Evolutionary conservation across 371 early-diverging fungal genomes (phyloP), one percentile per base, ranked within the genome.

Genomic region (Mortierella sp.): DNA sequence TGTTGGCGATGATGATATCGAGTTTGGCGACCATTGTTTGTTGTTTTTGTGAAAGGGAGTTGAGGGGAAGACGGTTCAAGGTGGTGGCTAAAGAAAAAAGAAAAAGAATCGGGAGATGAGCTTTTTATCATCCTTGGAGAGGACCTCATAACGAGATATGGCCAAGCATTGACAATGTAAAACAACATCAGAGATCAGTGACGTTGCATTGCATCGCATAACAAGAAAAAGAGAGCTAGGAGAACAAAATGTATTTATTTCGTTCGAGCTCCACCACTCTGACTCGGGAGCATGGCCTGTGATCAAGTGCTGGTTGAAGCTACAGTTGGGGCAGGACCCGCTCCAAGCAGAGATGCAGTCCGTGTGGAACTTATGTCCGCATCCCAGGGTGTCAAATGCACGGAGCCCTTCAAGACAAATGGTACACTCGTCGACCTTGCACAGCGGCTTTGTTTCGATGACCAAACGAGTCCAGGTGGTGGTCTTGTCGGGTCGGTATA

Each of bases 1-100:
- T 60, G 21, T 72, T 75, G 42, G 80, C 80, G 50, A 80, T 65
- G 50, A 80, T 28, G 63, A 80, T n/a, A 14, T 70, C 74, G 11
- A 79, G 63, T 28, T 48, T 74, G 21, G 38, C 6, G 8, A 34
- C 42, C 65, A 34, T 65, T 21, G 8, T 65, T 65, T 31, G 42
- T 5, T 38, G 5, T 38, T 38, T 38, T 38, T 3, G 11, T 7
- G 26, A 26, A 26, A 26, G 26, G 57, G 26, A 26, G 26, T 8
- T 26, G 24, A n/a, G 26, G 26, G 57, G n/a, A 26, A 57, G 26
- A 24, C 6, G 26, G 2, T 13, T 50, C 16, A 26, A 7, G 9
- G 57, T 26, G 57, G 57, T 14, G 31, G 34, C 3, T 14, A 60
- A 14, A 13, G 19, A 28, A 21, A 26, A 13, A 28, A 14, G 28